Conservation (phyloP, 2,329 filamentous ascomycete species). For the Monilinia fructigena region DNA sequence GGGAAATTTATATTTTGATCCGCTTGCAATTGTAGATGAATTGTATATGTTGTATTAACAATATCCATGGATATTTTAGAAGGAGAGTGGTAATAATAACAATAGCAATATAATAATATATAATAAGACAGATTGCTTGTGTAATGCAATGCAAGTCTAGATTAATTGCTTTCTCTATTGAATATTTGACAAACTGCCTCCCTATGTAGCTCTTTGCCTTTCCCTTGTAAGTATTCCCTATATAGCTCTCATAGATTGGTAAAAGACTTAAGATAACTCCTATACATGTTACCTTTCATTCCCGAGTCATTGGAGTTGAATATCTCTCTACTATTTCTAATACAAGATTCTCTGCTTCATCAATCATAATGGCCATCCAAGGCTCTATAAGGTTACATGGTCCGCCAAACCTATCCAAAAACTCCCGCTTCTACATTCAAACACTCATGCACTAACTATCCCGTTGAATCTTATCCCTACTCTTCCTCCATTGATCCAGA, state of each 20-base stretch:
- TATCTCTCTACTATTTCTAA: neutral
- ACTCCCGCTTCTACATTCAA: conserved; percentile 19
- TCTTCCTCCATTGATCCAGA: conserved; percentile 58
- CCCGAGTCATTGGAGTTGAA: neutral
- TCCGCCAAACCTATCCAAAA: neutral
- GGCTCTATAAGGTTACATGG: conserved; percentile 3
- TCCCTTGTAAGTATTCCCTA: no score
- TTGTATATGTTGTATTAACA: neutral
- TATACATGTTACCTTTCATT: neutral
- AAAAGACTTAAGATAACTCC: neutral
- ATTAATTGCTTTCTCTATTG: conserved; percentile 4
- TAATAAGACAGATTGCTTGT: conserved; percentile 4
- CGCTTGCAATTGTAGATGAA: neutral
- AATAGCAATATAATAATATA: no score
- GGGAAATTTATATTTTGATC: neutral
- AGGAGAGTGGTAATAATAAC: neutral
- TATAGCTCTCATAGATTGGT: neutral
- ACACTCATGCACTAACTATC: neutral
- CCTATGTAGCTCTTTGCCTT: no score
- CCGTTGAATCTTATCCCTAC: conserved; percentile 24
- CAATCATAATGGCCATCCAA: neutral
- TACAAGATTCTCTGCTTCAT: neutral
- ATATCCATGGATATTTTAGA: no score
- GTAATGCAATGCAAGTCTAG: conserved; percentile 7
- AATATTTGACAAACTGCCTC: neutral